Base-by-base conservation (phyloP, 257 asterid genomes). In the Jacaranda mimosifolia region DNA sequence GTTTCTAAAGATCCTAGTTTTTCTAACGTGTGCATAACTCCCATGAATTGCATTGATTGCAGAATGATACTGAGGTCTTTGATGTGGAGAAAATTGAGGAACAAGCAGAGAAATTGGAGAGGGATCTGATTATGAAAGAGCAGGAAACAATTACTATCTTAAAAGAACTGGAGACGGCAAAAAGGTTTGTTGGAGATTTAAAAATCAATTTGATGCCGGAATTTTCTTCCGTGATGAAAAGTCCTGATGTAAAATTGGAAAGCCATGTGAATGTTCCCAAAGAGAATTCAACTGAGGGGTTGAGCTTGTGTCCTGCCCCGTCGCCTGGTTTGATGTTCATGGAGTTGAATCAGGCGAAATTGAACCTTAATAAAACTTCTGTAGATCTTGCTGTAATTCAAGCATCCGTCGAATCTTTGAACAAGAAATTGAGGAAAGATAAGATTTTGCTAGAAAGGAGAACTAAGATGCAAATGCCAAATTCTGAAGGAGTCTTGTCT, bases 321-420 rank as follows among this genome's bases (percentile, higher is more conserved):
- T 83, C 91, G 1, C 95, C 98, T 9, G 87, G 88, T 68, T 68
- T 77, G 35, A 87, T 89, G 80, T 85, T 86, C 71, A 84, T 77
- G 72, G 97, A 95, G 77, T 73, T 95, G 81, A 87, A 75, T 78
- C 94, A 82, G 51, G 96, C 98, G 12, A 91, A 90, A 84, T 32
- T 69, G 39, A 88, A 88, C 85, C 97, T 95, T 68, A 82, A 79
- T 55, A 90, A 89, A 72, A 91, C 96, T 14, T 85, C 98, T 0
- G 72, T 72, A 7, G 96, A 91, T 81, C 98, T 95, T 13, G 91
- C 97, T 11, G 85, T 83, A 13, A 91, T 95, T 75, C 91, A 90
- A 69, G 93, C 94, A 12, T 95, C 98, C 10, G 94, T 95, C 0
- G 96, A 93, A 86, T 87, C 96, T 2, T 82, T 95, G 51, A 93